phyloP scores from a whole-genome alignment of 73 alveolate species.

The Paramecium biaurelia region DNA sequence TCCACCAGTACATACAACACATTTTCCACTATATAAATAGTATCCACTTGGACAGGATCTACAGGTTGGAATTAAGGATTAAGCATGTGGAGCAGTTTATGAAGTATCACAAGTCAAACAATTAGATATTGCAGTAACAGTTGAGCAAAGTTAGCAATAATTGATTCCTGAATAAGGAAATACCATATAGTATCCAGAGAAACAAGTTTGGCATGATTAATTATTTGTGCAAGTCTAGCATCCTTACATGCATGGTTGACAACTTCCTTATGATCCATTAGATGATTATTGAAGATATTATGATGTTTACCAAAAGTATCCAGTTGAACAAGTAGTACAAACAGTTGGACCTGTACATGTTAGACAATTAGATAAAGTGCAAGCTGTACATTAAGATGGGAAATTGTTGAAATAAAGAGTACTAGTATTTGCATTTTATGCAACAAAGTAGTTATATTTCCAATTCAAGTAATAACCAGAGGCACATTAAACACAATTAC shows the following conservation, averaged over 20 bases:
- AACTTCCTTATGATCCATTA: background rate
- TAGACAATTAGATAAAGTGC: background rate
- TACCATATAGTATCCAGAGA: background rate
- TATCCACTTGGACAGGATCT: background rate
- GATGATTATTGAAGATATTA: background rate
- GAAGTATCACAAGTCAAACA: background rate
- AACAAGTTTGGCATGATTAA: background rate
- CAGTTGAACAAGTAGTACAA: background rate
- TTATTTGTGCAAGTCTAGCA: background rate
- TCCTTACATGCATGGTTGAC: constrained; percentile 14
- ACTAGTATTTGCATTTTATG: background rate
- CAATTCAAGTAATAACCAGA: background rate
- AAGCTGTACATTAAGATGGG: background rate
- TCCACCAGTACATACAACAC: background rate
- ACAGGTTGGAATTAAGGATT: background rate
- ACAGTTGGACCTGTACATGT: background rate
- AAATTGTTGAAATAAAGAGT: background rate
- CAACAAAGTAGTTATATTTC: background rate
- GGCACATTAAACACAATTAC: background rate
- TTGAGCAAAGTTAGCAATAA: background rate
- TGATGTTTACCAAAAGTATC: background rate
- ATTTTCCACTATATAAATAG: background rate
- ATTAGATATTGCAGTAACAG: background rate
- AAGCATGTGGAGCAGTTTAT: background rate
- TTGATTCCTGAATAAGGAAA: background rate